phyloP scores from a whole-genome alignment of 73 alveolate species.

The Paramecium tetraurelia region DNA sequence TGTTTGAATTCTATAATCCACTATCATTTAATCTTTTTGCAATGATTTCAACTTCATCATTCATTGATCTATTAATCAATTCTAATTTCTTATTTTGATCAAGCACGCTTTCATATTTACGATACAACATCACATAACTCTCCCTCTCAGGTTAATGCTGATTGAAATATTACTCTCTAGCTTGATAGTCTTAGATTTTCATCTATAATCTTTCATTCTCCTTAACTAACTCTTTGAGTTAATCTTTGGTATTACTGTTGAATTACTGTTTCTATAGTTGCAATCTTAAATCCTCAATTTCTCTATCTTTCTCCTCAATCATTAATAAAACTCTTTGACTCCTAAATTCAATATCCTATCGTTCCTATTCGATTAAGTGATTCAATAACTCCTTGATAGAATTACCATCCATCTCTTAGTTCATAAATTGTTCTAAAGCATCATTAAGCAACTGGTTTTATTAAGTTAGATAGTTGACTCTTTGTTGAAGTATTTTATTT shows the following conservation, averaged over 20 bases:
- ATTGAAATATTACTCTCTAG: background rate
- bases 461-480: background rate
- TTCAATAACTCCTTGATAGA: background rate
- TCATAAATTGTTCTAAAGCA: constrained; percentile 25
- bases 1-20: background rate
- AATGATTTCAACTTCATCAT: background rate
- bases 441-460: background rate
- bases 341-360: constrained; percentile 23
- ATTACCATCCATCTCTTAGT: background rate
- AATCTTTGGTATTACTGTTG: background rate
- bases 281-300: background rate
- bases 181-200: constrained; percentile 3
- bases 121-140: background rate
- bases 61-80: background rate
- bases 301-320: constrained; percentile 46
- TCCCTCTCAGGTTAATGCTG: background rate
- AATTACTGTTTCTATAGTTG: background rate
- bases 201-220: background rate
- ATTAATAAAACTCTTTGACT: constrained; percentile 30
- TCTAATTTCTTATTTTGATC: background rate
- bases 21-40: constrained; percentile 35
- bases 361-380: background rate
- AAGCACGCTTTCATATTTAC: background rate
- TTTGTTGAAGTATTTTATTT: background rate
- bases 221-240: background rate